Conservation (phyloP, 2,329 filamentous ascomycete species). For the Alternaria viburni region DNA sequence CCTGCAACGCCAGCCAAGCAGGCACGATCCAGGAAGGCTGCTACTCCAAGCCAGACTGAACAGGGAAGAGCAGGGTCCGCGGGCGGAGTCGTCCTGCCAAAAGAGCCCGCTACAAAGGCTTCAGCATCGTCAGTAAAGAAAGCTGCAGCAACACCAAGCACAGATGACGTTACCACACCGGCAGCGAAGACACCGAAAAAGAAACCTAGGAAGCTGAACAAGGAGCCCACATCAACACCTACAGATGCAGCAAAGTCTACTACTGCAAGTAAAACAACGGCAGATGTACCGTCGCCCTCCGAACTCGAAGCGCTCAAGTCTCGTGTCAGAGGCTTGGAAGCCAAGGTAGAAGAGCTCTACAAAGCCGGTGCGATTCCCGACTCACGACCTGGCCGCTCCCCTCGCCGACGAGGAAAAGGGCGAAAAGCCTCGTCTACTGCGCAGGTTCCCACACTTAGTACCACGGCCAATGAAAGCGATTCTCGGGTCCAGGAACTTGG, state of each 20-base stretch:
- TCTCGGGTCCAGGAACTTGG: conserved; percentile 22
- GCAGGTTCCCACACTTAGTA: conserved; percentile 27
- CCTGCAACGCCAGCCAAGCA: conserved; percentile 25
- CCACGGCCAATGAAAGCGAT: not conserved
- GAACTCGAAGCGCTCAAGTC: conserved; percentile 47
- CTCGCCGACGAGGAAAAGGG: conserved; percentile 41
- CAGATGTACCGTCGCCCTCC: conserved; percentile 18
- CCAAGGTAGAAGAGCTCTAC: conserved; percentile 47
- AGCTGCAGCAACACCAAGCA: conserved; percentile 4
- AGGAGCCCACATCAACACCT: conserved; percentile 26
- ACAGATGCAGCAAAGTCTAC: conserved; percentile 2
- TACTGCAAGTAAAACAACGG: not conserved
- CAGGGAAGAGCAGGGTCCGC: conserved; percentile 36
- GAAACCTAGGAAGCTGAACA: conserved; percentile 44
- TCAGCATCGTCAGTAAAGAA: conserved; percentile 2
- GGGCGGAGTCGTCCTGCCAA: conserved; percentile 34
- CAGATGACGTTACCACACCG: conserved; percentile 4
- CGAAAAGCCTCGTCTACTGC: conserved; percentile 33
- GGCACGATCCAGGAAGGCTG: conserved; percentile 31
- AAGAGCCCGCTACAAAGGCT: conserved; percentile 13
- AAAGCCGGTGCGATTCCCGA: conserved; percentile 12
- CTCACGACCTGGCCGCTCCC: conserved; percentile 31
- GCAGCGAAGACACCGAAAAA: conserved; percentile 9
- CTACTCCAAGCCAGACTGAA: conserved; percentile 2
- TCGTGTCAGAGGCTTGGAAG: conserved; percentile 43